A percentile compares a stretch with the other conserved stretches of the same genome.
Evolutionary conservation across 805 yeast genomes (phyloP).

Genomic region (Kregervanrija fluxuum): DNA sequence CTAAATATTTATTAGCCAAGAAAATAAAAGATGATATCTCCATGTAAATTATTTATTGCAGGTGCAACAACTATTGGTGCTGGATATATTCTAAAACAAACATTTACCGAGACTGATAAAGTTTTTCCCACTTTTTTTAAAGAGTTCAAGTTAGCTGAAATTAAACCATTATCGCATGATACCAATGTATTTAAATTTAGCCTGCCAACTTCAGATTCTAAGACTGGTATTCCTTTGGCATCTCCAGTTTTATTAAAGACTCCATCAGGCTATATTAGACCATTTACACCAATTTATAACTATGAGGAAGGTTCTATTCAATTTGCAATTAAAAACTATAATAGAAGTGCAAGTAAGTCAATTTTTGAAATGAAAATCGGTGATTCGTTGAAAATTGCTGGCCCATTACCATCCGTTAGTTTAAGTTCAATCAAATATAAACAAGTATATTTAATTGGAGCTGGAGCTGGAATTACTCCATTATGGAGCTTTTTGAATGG

Average conservation of each 20-base stretch:
- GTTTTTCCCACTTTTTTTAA: no score
- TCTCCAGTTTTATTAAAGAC: neutral
- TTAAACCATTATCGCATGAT: neutral
- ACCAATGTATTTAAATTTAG: constrained; percentile 1
- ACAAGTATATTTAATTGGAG: constrained; percentile 6
- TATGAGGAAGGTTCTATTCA: constrained; percentile 2
- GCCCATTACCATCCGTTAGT: constrained; percentile 2
- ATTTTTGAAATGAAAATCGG: constrained; percentile 1
- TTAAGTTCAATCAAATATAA: neutral
- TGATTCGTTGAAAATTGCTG: constrained; percentile 1
- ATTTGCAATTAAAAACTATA: constrained; percentile 5
- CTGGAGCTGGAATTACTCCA: constrained; percentile 9
- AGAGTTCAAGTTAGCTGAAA: neutral
- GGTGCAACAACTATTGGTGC: no score
- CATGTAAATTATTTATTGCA: no score
- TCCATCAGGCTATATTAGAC: constrained; percentile 1
- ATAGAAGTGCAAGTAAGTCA: constrained; percentile 2
- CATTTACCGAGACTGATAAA: no score
- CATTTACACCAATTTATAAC: constrained; percentile 5
- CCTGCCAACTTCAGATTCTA: neutral
- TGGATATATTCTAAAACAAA: no score
- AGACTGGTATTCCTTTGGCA: neutral
- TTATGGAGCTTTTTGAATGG: constrained; percentile 2
- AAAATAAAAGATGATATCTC: no score
- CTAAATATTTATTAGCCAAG: no score